Percentiles rank a stretch among this genome's conserved stretches.
phyloP scores from a whole-genome alignment of 2,329 filamentous ascomycete species.

The Piedraia hortae region DNA sequence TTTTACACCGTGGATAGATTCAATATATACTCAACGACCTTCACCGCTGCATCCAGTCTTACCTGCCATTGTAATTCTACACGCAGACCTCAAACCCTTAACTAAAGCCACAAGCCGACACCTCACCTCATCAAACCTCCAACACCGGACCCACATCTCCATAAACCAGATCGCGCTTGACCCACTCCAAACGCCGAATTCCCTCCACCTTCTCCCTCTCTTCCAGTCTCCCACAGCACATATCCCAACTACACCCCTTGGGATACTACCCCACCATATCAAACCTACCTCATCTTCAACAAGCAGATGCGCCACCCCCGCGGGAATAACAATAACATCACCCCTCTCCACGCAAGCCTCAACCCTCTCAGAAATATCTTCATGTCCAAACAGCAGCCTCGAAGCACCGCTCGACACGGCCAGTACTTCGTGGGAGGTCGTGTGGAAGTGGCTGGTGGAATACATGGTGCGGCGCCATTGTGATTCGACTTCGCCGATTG shows the following conservation, averaged over 20 bases:
- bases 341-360: slow-evolving; percentile 28
- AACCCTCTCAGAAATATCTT: slow-evolving; percentile 26
- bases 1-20: no score
- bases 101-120: no score
- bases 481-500: slow-evolving; percentile 27
- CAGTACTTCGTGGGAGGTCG: slow-evolving; percentile 38
- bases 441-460: slow-evolving; percentile 36
- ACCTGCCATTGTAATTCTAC: no score
- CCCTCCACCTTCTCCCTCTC: slow-evolving; percentile 25
- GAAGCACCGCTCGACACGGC: slow-evolving; percentile 30
- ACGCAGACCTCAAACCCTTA: no score
- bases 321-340: slow-evolving; percentile 37
- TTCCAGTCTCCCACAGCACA: slow-evolving; percentile 36
- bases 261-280: slow-evolving; percentile 28
- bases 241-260: slow-evolving; percentile 31
- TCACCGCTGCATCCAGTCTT: no score
- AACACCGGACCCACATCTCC: slow-evolving; percentile 26
- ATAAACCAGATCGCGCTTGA: slow-evolving; percentile 32
- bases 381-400: slow-evolving; percentile 34
- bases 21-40: no score
- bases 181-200: slow-evolving; percentile 27
- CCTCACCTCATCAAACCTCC: slow-evolving; percentile 15
- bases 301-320: slow-evolving; percentile 36
- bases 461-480: slow-evolving; percentile 49
- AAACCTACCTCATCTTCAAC: slow-evolving; percentile 25